These are phyloP conservation scores for Rhytidiadelphus loreus DNA, from an alignment of 225 moss, liverwort and hornwort genomes.

Conservation along the genomic window DNA sequence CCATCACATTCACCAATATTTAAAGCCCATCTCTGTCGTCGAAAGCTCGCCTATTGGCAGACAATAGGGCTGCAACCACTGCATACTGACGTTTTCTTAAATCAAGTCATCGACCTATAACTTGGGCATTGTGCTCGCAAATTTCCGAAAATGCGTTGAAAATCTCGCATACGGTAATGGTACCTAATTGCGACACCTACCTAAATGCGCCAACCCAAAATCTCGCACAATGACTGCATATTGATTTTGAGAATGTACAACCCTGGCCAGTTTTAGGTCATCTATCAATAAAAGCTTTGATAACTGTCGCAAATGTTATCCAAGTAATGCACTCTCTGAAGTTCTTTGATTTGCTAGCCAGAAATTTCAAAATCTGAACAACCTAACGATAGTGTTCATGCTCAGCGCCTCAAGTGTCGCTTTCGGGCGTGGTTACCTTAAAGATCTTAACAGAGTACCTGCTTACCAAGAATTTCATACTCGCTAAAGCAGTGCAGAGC, in stretches of 20 bases:
- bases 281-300: neutral
- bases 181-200: neutral
- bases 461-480: neutral
- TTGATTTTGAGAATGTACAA: neutral
- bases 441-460: neutral
- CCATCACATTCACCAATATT: neutral
- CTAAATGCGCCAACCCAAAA: neutral
- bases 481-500: neutral
- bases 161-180: neutral
- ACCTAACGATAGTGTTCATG: neutral
- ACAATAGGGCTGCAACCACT: neutral
- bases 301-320: neutral
- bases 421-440: neutral
- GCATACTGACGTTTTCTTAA: neutral
- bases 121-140: neutral
- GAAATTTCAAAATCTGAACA: neutral
- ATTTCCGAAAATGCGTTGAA: neutral
- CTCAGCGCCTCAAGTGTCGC: neutral
- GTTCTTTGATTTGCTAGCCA: neutral
- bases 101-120: neutral
- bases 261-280: neutral
- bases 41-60: neutral
- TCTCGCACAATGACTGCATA: neutral
- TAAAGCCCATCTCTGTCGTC: neutral
- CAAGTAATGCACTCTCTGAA: neutral